phyloP scores from a whole-genome alignment of 352 stramenopile genomes.

The Pythium pyrilobum region DNA sequence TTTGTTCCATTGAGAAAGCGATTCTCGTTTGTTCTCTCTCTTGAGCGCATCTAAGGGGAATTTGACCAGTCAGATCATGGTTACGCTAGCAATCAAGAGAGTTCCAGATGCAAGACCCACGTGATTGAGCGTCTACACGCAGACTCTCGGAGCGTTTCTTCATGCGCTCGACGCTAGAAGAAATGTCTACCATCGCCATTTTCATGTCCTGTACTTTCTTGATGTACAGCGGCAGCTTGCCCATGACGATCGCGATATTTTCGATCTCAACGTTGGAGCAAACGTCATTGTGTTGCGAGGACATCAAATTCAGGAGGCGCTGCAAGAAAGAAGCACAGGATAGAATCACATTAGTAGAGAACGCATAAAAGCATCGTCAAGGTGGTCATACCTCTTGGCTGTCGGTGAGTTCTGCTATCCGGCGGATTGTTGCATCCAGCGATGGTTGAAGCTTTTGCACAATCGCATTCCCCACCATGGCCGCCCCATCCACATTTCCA shows the following conservation, averaged over 20 bases:
- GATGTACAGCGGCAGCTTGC: constrained; percentile 65
- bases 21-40: constrained; percentile 75
- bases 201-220: constrained; percentile 64
- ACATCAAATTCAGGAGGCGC: constrained; percentile 46
- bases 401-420: constrained; percentile 63
- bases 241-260: constrained; percentile 53
- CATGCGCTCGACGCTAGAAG: constrained; percentile 53
- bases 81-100: no score
- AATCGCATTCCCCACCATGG: constrained; percentile 52
- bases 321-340: constrained; percentile 9
- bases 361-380: neutral
- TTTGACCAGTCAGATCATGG: constrained; percentile 2
- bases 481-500: constrained; percentile 34
- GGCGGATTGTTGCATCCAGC: constrained; percentile 58
- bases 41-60: constrained; percentile 59
- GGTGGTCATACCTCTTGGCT: constrained; percentile 27
- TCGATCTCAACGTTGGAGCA: constrained; percentile 52
- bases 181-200: constrained; percentile 54
- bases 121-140: constrained; percentile 70
- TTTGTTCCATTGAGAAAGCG: constrained; percentile 73
- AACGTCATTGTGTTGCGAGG: constrained; percentile 43
- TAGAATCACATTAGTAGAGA: neutral
- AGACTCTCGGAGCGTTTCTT: constrained; percentile 62
- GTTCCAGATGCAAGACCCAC: constrained; percentile 29
- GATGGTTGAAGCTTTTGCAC: constrained; percentile 49